These are phyloP conservation scores for Clavispora vitiphila DNA, from an alignment of 805 yeast species.

Conservation along the genomic window DNA sequence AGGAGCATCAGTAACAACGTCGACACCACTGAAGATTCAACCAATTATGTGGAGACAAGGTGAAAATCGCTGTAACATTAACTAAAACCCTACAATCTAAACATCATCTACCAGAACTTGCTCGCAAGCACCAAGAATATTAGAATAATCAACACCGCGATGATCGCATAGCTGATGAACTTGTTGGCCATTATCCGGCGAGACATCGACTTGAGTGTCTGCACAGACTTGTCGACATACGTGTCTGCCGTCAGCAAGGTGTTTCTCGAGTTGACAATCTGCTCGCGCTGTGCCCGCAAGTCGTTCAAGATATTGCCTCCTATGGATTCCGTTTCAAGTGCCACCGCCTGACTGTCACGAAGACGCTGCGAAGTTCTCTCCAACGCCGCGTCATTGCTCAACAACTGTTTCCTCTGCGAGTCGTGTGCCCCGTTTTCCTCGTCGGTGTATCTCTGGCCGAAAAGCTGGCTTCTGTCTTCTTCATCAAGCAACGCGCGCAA, in stretches of 20 bases:
- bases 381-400: slow-evolving; percentile 72
- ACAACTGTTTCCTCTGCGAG: slow-evolving; percentile 73
- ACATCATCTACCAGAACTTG: slow-evolving; percentile 66
- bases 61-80: too few species aligned
- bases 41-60: too few species aligned
- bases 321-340: slow-evolving; percentile 84
- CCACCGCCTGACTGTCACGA: slow-evolving; percentile 82
- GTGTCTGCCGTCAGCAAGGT: slow-evolving; percentile 87
- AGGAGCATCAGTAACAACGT: too few species aligned
- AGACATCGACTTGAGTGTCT: slow-evolving; percentile 86
- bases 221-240: slow-evolving; percentile 83
- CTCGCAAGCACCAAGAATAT: slow-evolving; percentile 79
- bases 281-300: slow-evolving; percentile 89
- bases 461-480: slow-evolving; percentile 65
- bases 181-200: slow-evolving; percentile 89
- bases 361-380: slow-evolving; percentile 81
- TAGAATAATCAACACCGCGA: slow-evolving; percentile 76
- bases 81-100: too few species aligned
- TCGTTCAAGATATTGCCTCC: slow-evolving; percentile 90
- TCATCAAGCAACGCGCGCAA: slow-evolving; percentile 59
- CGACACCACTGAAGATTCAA: too few species aligned
- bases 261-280: slow-evolving; percentile 77
- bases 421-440: slow-evolving; percentile 33
- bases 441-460: slow-evolving; percentile 49
- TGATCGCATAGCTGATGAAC: slow-evolving; percentile 84